These are phyloP conservation scores for Aspergillus japonicus DNA, from an alignment of 2,329 filamentous ascomycete genomes.

Conservation along the genomic window DNA sequence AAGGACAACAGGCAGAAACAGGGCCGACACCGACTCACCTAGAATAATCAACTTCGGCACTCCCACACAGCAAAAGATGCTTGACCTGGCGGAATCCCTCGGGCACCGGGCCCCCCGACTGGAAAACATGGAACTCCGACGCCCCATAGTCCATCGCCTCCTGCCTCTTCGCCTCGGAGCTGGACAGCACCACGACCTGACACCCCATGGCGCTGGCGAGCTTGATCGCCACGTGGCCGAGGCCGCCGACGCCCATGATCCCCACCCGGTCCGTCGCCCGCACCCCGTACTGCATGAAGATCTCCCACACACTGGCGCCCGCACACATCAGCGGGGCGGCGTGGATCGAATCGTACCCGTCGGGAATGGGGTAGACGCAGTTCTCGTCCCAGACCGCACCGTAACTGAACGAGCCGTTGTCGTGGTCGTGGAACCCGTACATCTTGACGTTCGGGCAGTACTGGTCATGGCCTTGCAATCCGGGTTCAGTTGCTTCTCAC, in stretches of 20 bases:
- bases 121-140: slow-evolving; percentile 55
- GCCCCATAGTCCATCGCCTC: slow-evolving; percentile 53
- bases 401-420: slow-evolving; percentile 32
- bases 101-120: background rate
- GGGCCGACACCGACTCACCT: slow-evolving; percentile 6
- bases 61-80: slow-evolving; percentile 18
- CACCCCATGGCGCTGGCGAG: slow-evolving; percentile 67
- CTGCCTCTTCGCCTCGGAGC: slow-evolving; percentile 18
- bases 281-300: slow-evolving; percentile 59
- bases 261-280: slow-evolving; percentile 67
- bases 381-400: slow-evolving; percentile 32
- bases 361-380: slow-evolving; percentile 20
- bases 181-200: slow-evolving; percentile 40
- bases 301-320: slow-evolving; percentile 47
- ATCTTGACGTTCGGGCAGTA: slow-evolving; percentile 24
- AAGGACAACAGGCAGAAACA: background rate
- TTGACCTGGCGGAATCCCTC: slow-evolving; percentile 12
- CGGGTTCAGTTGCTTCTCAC: background rate
- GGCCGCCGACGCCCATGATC: slow-evolving; percentile 67
- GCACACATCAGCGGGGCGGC: slow-evolving; percentile 37
- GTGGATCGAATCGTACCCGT: slow-evolving; percentile 22
- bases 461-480: slow-evolving; percentile 15
- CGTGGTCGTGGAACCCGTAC: slow-evolving; percentile 27
- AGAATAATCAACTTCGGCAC: slow-evolving; percentile 9
- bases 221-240: slow-evolving; percentile 69